Evolutionary conservation across 2,329 filamentous ascomycete genomes (phyloP).

Genomic region (Myriosclerotinia curreyana): DNA sequence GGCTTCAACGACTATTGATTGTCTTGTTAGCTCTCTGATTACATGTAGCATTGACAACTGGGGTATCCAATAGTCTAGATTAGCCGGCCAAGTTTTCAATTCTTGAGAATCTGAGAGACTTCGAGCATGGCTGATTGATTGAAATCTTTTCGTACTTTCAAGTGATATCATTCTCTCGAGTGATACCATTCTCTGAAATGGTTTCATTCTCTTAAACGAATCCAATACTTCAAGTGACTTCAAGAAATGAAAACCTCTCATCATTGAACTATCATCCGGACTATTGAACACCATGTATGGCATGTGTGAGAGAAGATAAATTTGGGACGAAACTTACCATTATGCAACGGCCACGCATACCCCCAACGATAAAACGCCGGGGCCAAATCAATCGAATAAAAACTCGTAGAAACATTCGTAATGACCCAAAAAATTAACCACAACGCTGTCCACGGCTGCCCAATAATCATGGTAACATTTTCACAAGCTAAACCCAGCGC

Average conservation of each 20-base stretch:
- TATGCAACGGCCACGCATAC: conserved; percentile 62
- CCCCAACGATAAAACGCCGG: conserved; percentile 60
- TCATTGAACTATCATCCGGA: no score
- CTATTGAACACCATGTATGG: no score
- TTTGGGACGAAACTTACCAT: conserved; percentile 42
- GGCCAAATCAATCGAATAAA: conserved; percentile 58
- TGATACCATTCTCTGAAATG: no score
- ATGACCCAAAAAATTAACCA: conserved; percentile 41
- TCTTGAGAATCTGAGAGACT: no score
- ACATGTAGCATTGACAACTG: no score
- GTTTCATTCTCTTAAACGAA: no score
- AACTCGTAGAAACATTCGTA: conserved; percentile 58
- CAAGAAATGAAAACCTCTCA: no score
- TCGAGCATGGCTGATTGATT: no score
- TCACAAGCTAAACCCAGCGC: conserved; percentile 62
- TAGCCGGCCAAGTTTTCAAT: no score
- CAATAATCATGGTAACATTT: conserved; percentile 62
- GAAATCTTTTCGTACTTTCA: no score
- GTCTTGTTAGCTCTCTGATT: neutral
- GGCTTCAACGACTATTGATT: conserved; percentile 50
- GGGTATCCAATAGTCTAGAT: neutral
- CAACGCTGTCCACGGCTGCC: conserved; percentile 44
- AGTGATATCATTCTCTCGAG: no score
- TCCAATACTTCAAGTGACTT: no score
- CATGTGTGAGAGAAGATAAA: neutral